Evolutionary conservation across 1,284 basidiomycete genomes (phyloP), one percentile per base, ranked within the genome.

Genomic region (Caloboletus inedulis): DNA sequence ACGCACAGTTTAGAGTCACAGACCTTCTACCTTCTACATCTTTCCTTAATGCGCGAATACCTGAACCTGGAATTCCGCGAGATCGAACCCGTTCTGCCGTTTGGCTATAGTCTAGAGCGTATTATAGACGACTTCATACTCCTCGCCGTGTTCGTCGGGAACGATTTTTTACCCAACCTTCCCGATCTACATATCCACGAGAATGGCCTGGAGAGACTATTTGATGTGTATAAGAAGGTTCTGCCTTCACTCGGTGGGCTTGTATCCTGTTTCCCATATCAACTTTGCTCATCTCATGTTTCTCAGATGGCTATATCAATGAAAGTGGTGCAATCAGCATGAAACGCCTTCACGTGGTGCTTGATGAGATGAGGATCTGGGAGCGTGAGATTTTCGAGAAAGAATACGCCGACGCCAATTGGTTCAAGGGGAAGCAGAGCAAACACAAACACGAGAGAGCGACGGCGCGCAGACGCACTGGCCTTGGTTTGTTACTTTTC

Each of bases 111-210:
- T 62, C 81, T 98, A 52, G 96, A 99, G 70, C 84, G 90, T 31
- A 81, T 99, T 70, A 97, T 99, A 66, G 96, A 99, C 72, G 96
- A 99, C 73, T 98, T 98, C 72, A 91, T 99, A 63, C 77, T 99
- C 14, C 84, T 99, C 61, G 92, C 94, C 43, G 92, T 98, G 44
- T 98, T 99, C 64, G 87, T 98, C 48, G 96, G 95, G 31, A 99
- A 98, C 69, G 95, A 98, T 74, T 98, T 98, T 73, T 73, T 99
- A 60, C 96, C 96, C 8, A 93, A 99, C 74, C 74, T 99, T 48
- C 97, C 96, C 7, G 94, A 97, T 69, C 71, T 99, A 37, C 97
- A 99, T 69, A 99, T 99, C 69, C 95, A 98, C 66, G 93, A 98
- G 72, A 97, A 98, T 63, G 96, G 93, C 4, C 71, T 99, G 59